phyloP scores from a whole-genome alignment of 2,329 filamentous ascomycete genomes.

The Fusarium redolens region DNA sequence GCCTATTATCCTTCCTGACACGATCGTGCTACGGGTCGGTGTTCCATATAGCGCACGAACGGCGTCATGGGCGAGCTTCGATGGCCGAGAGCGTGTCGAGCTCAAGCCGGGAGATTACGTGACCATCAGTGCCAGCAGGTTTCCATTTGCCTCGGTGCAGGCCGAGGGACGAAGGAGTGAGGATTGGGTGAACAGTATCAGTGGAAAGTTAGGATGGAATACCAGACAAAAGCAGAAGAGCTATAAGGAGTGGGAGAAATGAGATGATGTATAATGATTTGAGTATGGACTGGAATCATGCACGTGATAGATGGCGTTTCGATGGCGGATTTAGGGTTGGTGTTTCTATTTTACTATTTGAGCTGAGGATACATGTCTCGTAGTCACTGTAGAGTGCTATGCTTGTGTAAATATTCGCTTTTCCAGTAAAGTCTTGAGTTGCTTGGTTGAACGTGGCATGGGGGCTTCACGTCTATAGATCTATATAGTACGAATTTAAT shows the following conservation, averaged over 20 bases:
- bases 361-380: background rate
- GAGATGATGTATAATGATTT: slow-evolving; percentile 1
- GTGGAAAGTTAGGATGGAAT: slow-evolving; percentile 83
- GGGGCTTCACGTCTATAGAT: background rate
- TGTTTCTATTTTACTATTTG: background rate
- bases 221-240: slow-evolving; percentile 80
- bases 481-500: background rate
- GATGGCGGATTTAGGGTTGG: background rate
- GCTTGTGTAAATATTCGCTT: background rate
- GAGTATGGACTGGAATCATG: background rate
- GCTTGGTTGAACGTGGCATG: background rate
- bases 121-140: slow-evolving; percentile 82
- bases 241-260: slow-evolving; percentile 61
- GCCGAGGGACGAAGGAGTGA: slow-evolving; percentile 75
- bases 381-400: background rate
- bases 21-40: slow-evolving; percentile 90
- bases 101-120: slow-evolving; percentile 84
- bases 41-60: slow-evolving; percentile 95
- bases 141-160: slow-evolving; percentile 83
- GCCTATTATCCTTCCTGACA: slow-evolving; percentile 96
- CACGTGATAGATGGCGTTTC: slow-evolving; percentile 12
- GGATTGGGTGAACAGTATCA: slow-evolving; percentile 87
- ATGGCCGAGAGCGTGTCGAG: slow-evolving; percentile 89
- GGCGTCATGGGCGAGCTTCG: slow-evolving; percentile 96
- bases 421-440: background rate